These are phyloP conservation scores for Fusarium chlamydosporum DNA, from an alignment of 2,329 filamentous ascomycete species.

Conservation along the genomic window DNA sequence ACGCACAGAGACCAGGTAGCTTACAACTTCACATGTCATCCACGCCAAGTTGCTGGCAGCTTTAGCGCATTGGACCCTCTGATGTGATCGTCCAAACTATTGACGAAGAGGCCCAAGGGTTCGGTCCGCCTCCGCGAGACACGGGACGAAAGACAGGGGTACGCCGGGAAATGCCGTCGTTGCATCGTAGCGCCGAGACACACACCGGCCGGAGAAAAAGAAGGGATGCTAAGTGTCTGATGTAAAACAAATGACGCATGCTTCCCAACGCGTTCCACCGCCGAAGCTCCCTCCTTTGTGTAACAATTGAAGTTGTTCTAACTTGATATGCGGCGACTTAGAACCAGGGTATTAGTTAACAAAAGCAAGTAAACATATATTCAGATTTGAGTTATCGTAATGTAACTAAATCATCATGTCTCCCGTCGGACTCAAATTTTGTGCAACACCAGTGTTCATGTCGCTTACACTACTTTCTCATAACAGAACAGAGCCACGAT, in stretches of 20 bases:
- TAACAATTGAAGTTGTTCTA: neutral
- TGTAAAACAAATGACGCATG: neutral
- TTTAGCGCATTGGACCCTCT: neutral
- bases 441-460: no score
- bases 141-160: neutral
- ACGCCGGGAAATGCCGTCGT: neutral
- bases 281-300: no score
- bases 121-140: conserved; percentile 3
- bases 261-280: neutral
- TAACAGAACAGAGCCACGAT: conserved; percentile 55
- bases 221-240: neutral
- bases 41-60: no score
- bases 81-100: neutral
- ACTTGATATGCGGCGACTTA: neutral
- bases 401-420: neutral
- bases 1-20: neutral
- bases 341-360: no score
- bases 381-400: neutral
- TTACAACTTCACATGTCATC: no score
- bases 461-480: neutral
- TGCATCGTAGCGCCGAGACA: neutral
- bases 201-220: neutral
- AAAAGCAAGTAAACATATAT: neutral
- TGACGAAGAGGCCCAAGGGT: neutral
- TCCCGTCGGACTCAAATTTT: neutral